Percentiles rank a stretch among this genome's conserved stretches.
phyloP scores from a whole-genome alignment of 2,329 filamentous ascomycete genomes.

The Verticillium nubilum region DNA sequence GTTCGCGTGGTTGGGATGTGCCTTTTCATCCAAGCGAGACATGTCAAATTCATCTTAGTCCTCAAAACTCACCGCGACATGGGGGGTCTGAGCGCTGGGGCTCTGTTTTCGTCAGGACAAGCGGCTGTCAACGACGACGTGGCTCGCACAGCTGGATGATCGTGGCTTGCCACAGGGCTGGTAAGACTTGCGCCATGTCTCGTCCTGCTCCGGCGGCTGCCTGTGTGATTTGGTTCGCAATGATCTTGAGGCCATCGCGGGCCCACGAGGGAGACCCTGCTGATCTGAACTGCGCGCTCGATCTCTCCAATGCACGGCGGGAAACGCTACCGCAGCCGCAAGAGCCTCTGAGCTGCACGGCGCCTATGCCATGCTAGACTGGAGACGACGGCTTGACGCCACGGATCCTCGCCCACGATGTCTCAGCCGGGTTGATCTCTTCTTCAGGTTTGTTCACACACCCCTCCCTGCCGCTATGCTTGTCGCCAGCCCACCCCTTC shows the following conservation, averaged over 20 bases:
- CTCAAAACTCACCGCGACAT: background rate
- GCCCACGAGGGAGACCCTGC: background rate
- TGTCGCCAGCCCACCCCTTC: background rate
- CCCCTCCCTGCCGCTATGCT: background rate
- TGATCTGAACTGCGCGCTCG: background rate
- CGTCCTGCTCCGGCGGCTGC: background rate
- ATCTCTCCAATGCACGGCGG: background rate
- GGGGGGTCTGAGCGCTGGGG: background rate
- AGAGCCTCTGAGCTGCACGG: background rate
- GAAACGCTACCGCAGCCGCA: background rate
- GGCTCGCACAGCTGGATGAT: background rate
- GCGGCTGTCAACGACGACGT: background rate
- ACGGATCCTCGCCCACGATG: background rate
- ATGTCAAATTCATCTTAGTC: background rate
- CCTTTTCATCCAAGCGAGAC: background rate
- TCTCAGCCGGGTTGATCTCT: background rate
- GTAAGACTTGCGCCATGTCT: background rate
- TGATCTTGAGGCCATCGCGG: background rate
- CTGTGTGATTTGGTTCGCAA: no score
- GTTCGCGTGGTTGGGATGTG: background rate
- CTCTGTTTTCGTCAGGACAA: background rate
- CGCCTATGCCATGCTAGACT: background rate
- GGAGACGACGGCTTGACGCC: background rate
- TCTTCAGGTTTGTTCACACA: background rate
- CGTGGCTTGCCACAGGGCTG: background rate